Evolutionary conservation across 2,329 filamentous ascomycete genomes (phyloP).

Genomic region (Arachnomyces sp.): DNA sequence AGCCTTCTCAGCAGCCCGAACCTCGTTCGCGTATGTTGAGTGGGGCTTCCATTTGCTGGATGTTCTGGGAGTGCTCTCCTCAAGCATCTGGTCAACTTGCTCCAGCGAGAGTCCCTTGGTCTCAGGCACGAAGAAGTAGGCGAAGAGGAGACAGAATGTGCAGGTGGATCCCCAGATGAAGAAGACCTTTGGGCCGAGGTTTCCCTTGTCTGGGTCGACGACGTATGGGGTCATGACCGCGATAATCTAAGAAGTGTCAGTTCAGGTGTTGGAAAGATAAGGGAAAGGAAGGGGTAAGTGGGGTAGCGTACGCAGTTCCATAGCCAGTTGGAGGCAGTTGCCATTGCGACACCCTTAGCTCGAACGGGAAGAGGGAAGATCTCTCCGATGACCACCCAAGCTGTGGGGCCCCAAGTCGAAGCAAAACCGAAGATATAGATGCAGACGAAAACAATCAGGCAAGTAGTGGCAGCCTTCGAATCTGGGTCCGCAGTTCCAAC

Average conservation of each 20-base stretch:
- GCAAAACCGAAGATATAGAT: slow-evolving; percentile 50
- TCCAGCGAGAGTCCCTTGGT: slow-evolving; percentile 21
- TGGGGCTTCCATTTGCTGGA: slow-evolving; percentile 16
- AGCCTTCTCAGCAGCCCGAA: slow-evolving; percentile 17
- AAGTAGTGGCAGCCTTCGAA: slow-evolving; percentile 31
- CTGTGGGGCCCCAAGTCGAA: slow-evolving; percentile 44
- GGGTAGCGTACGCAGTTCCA: slow-evolving; percentile 60
- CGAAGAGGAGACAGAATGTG: slow-evolving; percentile 26
- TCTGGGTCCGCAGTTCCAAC: slow-evolving; percentile 35
- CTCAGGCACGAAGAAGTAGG: slow-evolving; percentile 19
- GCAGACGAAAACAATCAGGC: slow-evolving; percentile 44
- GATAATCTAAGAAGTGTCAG: slow-evolving; percentile 28
- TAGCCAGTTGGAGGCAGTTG: slow-evolving; percentile 84
- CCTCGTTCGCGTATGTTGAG: slow-evolving; percentile 15
- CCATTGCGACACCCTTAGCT: slow-evolving; percentile 75
- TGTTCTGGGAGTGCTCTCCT: slow-evolving; percentile 16
- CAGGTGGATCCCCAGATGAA: slow-evolving; percentile 38
- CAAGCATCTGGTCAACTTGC: slow-evolving; percentile 20
- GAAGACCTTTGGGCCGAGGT: slow-evolving; percentile 39
- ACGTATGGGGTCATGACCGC: slow-evolving; percentile 42
- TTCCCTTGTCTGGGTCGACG: slow-evolving; percentile 31
- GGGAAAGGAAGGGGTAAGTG: slow-evolving; percentile 38
- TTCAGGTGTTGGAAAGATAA: slow-evolving; percentile 19
- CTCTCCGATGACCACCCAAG: slow-evolving; percentile 58
- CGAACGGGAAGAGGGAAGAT: slow-evolving; percentile 85